phyloP scores from a whole-genome alignment of 1,139 yeast species.

The Geotrichum restrictum region DNA sequence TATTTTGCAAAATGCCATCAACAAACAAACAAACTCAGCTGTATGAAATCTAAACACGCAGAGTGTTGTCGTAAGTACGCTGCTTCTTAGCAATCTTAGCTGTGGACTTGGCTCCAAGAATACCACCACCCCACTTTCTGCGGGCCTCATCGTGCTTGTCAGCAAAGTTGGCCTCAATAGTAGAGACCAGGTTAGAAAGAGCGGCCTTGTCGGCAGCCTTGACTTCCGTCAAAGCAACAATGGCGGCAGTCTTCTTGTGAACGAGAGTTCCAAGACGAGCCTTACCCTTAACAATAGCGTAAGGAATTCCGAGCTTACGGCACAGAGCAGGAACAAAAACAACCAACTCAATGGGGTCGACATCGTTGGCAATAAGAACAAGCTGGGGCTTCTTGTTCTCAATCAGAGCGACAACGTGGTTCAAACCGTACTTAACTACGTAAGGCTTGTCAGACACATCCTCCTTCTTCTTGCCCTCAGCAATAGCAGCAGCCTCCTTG shows the following conservation, averaged over 20 bases:
- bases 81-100: slow-evolving; percentile 61
- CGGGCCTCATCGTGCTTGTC: slow-evolving; percentile 92
- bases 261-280: slow-evolving; percentile 97
- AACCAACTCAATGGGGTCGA: slow-evolving; percentile 97
- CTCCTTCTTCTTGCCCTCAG: slow-evolving; percentile 94
- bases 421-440: slow-evolving; percentile 94
- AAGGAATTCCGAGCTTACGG: slow-evolving; percentile 99
- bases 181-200: slow-evolving; percentile 84
- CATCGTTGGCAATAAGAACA: slow-evolving; percentile 95
- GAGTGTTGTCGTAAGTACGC: slow-evolving; percentile 18
- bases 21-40: neutral
- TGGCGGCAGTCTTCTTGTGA: slow-evolving; percentile 95
- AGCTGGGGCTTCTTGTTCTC: slow-evolving; percentile 98
- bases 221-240: slow-evolving; percentile 95
- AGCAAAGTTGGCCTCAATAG: slow-evolving; percentile 86
- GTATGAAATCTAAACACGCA: slow-evolving; percentile 15
- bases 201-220: slow-evolving; percentile 90
- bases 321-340: slow-evolving; percentile 96
- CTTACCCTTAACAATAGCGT: slow-evolving; percentile 97
- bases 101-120: slow-evolving; percentile 88
- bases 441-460: slow-evolving; percentile 95
- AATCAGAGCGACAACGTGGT: slow-evolving; percentile 93
- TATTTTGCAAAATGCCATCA: neutral
- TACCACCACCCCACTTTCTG: slow-evolving; percentile 99
- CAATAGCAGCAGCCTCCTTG: slow-evolving; percentile 97